phyloP scores from a whole-genome alignment of 2,329 filamentous ascomycete genomes.

The Colletotrichum chrysophilum region DNA sequence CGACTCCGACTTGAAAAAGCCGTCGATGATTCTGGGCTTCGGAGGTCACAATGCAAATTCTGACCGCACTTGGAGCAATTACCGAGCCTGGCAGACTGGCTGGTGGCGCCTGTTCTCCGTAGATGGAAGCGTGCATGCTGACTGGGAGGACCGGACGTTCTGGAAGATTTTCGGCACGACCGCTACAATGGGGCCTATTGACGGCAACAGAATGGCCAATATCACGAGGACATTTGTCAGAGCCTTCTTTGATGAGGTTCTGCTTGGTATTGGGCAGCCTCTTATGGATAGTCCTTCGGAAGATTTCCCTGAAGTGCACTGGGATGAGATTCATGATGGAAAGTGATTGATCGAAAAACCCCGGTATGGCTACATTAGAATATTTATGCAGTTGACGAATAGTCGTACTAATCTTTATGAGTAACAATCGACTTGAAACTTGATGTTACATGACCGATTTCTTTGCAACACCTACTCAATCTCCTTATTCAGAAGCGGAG shows the following conservation, averaged over 20 bases:
- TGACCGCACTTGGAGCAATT: constrained; percentile 14
- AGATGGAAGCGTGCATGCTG: constrained; percentile 1
- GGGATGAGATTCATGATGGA: not conserved
- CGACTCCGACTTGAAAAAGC: constrained; percentile 24
- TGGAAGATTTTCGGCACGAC: constrained; percentile 20
- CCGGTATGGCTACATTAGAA: too few species aligned
- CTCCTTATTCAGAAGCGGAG: too few species aligned
- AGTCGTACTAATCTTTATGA: too few species aligned
- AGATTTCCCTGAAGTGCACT: constrained; percentile 6
- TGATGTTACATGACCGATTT: too few species aligned
- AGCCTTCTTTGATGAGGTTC: constrained; percentile 16
- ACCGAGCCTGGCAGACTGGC: constrained; percentile 10
- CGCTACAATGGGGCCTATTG: not conserved
- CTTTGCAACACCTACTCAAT: too few species aligned
- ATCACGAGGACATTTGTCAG: constrained; percentile 6
- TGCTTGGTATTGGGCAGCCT: not conserved
- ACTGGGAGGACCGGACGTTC: constrained; percentile 13
- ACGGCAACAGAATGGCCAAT: constrained; percentile 13
- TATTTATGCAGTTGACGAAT: too few species aligned
- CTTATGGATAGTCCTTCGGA: constrained; percentile 5
- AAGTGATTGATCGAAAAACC: too few species aligned
- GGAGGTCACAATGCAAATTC: constrained; percentile 19
- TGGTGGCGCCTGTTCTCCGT: constrained; percentile 19
- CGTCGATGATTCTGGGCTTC: constrained; percentile 25
- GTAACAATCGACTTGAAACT: too few species aligned